Conservation (phyloP, 2,329 filamentous ascomycete genomes). For the Aplosporella prunicola region DNA sequence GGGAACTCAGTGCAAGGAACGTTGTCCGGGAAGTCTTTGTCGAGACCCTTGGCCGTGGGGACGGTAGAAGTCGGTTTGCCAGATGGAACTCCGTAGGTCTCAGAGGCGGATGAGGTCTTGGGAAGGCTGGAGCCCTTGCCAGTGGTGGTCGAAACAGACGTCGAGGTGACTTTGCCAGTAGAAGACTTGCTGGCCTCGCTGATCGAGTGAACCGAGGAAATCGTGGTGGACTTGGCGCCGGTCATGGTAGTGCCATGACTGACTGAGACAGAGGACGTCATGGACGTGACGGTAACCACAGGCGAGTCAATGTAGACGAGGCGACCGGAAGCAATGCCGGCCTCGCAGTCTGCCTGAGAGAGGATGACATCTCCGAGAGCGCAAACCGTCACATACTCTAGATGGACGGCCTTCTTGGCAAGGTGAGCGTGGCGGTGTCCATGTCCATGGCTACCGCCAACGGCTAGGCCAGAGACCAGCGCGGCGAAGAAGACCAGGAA, state of each 20-base stretch:
- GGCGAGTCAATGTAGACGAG: constrained; percentile 40
- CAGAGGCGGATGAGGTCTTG: constrained; percentile 15
- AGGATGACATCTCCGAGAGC: constrained; percentile 57
- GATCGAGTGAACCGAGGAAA: too few relatives aligned
- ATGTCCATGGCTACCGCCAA: constrained; percentile 7
- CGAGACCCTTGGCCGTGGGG: constrained; percentile 41
- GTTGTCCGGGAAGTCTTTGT: constrained; percentile 63
- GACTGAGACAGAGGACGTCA: constrained; percentile 32
- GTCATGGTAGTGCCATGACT: too few relatives aligned
- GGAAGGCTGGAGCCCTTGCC: constrained; percentile 13
- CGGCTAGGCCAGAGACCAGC: constrained; percentile 5
- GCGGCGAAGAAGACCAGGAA: neutral
- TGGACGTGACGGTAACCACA: constrained; percentile 29
- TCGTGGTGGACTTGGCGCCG: constrained; percentile 19
- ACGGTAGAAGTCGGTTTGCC: constrained; percentile 16
- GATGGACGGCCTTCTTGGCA: constrained; percentile 31
- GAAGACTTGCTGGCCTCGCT: neutral
- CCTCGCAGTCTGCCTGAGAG: constrained; percentile 53
- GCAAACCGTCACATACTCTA: constrained; percentile 59
- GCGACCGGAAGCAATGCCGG: constrained; percentile 61
- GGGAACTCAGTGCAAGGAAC: constrained; percentile 67
- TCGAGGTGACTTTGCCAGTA: constrained; percentile 16
- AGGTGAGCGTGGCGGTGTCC: neutral
- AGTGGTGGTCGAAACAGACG: constrained; percentile 18
- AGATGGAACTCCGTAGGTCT: constrained; percentile 17